Conservation (phyloP, 2,329 filamentous ascomycete species). For the Claviceps paspali region DNA sequence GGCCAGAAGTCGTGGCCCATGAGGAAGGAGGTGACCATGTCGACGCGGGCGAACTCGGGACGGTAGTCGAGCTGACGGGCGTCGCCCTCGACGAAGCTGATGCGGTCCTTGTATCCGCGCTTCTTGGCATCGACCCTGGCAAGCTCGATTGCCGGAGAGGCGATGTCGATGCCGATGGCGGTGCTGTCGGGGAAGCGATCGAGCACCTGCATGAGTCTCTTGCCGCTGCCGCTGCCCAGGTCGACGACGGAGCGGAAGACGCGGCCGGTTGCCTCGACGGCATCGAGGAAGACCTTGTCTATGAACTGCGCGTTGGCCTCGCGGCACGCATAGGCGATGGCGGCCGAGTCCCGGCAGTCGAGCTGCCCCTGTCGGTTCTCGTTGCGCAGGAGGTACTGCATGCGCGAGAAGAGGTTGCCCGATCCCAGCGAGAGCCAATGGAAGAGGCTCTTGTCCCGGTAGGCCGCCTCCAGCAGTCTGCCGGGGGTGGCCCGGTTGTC, state of each 20-base stretch:
- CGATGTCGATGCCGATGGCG: conserved; percentile 9
- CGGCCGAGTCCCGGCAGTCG: conserved; percentile 6
- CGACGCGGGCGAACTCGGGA: conserved; percentile 7
- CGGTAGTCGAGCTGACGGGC: conserved; percentile 3
- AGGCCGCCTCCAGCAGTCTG: conserved; percentile 3
- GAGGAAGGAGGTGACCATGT: conserved; percentile 8
- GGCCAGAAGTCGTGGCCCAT: conserved; percentile 11
- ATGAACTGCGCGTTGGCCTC: conserved; percentile 4
- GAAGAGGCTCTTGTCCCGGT: conserved; percentile 4
- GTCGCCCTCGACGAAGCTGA: conserved; percentile 3
- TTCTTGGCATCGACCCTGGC: conserved; percentile 1
- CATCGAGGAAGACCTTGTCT: conserved; percentile 5
- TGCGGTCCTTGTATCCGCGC: background rate
- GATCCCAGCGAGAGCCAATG: conserved; percentile 8
- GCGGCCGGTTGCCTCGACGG: conserved; percentile 3
- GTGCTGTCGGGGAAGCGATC: conserved; percentile 3
- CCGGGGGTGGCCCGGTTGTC: background rate
- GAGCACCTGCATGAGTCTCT: conserved; percentile 7
- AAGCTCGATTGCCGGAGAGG: conserved; percentile 4
- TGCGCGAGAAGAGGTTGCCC: conserved; percentile 6
- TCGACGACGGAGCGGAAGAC: conserved; percentile 6
- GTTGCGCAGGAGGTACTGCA: conserved; percentile 5
- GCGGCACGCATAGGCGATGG: conserved; percentile 8
- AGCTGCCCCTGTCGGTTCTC: conserved; percentile 5
- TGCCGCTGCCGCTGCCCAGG: conserved; percentile 8